phyloP scores from a whole-genome alignment of 2,329 filamentous ascomycete genomes.

The Penicillium sp. region DNA sequence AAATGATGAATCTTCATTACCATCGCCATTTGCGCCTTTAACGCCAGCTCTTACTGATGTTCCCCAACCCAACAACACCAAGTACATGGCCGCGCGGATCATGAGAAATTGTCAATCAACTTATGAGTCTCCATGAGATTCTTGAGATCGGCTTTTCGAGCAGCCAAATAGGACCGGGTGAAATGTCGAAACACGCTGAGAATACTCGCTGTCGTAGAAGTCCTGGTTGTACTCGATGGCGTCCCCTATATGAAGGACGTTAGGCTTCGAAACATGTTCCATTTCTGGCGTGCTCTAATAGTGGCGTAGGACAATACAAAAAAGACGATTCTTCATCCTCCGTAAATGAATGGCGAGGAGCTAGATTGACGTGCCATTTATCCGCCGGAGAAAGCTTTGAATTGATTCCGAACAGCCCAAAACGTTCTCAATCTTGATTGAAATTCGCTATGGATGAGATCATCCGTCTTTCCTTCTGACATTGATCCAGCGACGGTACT shows the following conservation, averaged over 20 bases:
- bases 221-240: constrained; percentile 47
- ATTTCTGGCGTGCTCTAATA: background rate
- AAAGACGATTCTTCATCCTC: background rate
- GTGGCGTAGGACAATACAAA: background rate
- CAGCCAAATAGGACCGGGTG: constrained; percentile 48
- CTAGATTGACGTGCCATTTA: background rate
- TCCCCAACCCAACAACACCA: constrained; percentile 55
- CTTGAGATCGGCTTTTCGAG: constrained; percentile 42
- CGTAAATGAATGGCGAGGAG: background rate
- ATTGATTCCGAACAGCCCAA: too few species aligned
- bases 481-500: too few species aligned
- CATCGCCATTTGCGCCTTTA: constrained; percentile 46
- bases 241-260: constrained; percentile 45
- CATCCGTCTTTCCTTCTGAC: too few species aligned
- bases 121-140: constrained; percentile 47
- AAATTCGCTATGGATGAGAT: too few species aligned
- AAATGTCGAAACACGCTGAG: constrained; percentile 53
- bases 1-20: constrained; percentile 57
- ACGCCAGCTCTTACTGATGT: constrained; percentile 48
- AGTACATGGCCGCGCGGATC: constrained; percentile 51
- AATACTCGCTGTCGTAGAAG: constrained; percentile 36
- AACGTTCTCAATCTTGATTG: too few species aligned
- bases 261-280: constrained; percentile 22
- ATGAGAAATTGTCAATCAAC: constrained; percentile 45
- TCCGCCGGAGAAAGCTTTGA: background rate